Percentiles rank a stretch among this genome's conserved stretches.
phyloP scores from a whole-genome alignment of 768 basidiomycete genomes.

The Kondoa subrosea region DNA sequence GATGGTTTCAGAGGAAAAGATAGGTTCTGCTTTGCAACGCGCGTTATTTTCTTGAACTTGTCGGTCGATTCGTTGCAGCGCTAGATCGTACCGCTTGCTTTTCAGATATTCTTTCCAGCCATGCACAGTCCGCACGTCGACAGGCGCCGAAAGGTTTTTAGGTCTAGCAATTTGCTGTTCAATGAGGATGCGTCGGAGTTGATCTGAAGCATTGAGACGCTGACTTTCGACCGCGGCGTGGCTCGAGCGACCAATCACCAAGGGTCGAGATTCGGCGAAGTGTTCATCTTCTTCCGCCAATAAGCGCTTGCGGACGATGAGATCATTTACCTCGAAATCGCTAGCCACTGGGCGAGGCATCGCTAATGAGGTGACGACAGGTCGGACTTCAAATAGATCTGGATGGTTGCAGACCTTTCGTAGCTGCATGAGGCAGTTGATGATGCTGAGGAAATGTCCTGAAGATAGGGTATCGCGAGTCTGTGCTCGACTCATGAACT shows the following conservation, averaged over 20 bases:
- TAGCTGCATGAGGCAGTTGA: slow-evolving; percentile 69
- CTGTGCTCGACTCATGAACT: slow-evolving; percentile 56
- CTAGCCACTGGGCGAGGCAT: slow-evolving; percentile 33
- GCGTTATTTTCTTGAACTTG: slow-evolving; percentile 55
- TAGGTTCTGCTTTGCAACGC: slow-evolving; percentile 41
- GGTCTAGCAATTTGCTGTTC: slow-evolving; percentile 7
- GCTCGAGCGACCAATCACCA: slow-evolving; percentile 43
- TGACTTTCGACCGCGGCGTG: slow-evolving; percentile 37
- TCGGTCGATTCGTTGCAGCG: slow-evolving; percentile 49
- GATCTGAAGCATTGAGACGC: not conserved
- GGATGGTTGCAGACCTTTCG: slow-evolving; percentile 96
- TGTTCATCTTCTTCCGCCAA: slow-evolving; percentile 25
- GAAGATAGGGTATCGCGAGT: slow-evolving; percentile 49
- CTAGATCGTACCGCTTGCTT: slow-evolving; percentile 39
- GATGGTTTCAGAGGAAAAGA: slow-evolving; percentile 33
- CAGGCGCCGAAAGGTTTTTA: not conserved
- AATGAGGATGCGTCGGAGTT: not conserved
- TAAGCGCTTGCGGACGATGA: slow-evolving; percentile 32
- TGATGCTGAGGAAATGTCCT: slow-evolving; percentile 41
- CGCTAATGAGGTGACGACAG: slow-evolving; percentile 36
- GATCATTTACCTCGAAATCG: slow-evolving; percentile 32
- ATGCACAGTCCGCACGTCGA: slow-evolving; percentile 36
- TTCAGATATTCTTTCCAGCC: slow-evolving; percentile 49
- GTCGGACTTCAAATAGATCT: slow-evolving; percentile 56
- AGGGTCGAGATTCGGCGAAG: slow-evolving; percentile 37